Evolutionary conservation across 2,329 filamentous ascomycete genomes (phyloP).

Genomic region (Cytospora mali): DNA sequence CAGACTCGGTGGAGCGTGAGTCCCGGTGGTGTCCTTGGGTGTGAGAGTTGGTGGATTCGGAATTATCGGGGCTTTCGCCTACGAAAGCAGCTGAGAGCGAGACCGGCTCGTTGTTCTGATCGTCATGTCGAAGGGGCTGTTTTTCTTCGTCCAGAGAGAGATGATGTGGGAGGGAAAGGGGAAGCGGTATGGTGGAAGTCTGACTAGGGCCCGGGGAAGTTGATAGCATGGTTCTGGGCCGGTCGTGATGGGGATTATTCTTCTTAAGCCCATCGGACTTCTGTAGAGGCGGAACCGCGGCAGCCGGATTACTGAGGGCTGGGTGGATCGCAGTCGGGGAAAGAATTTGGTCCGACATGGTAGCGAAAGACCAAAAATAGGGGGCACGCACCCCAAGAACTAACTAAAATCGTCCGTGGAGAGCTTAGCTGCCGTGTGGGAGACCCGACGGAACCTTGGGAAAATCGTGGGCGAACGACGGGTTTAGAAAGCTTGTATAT

Average conservation of each 20-base stretch:
- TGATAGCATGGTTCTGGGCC: constrained; percentile 32
- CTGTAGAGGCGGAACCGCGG: constrained; percentile 30
- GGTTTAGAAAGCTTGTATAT: background rate
- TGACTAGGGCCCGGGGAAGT: constrained; percentile 24
- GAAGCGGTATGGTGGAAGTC: constrained; percentile 27
- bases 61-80: constrained; percentile 34
- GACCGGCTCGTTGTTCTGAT: constrained; percentile 24
- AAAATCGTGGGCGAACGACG: background rate
- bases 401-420: constrained; percentile 9
- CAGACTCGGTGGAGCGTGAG: constrained; percentile 62
- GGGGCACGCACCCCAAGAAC: constrained; percentile 2
- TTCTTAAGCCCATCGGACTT: constrained; percentile 31
- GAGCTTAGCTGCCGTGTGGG: constrained; percentile 5
- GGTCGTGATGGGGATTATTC: constrained; percentile 35
- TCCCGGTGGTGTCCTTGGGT: constrained; percentile 48
- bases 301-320: constrained; percentile 44
- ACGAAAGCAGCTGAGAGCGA: constrained; percentile 27
- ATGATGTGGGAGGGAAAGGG: constrained; percentile 19
- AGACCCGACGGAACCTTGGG: constrained; percentile 6
- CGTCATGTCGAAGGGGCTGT: constrained; percentile 28
- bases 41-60: constrained; percentile 34
- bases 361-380: constrained; percentile 15
- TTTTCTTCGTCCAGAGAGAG: constrained; percentile 23
- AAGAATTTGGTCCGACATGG: constrained; percentile 43
- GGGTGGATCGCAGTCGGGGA: constrained; percentile 56